Percentiles rank a stretch among this genome's conserved stretches.
Conservation (phyloP, 345 rosid genomes). For the Salix suchowensis region DNA sequence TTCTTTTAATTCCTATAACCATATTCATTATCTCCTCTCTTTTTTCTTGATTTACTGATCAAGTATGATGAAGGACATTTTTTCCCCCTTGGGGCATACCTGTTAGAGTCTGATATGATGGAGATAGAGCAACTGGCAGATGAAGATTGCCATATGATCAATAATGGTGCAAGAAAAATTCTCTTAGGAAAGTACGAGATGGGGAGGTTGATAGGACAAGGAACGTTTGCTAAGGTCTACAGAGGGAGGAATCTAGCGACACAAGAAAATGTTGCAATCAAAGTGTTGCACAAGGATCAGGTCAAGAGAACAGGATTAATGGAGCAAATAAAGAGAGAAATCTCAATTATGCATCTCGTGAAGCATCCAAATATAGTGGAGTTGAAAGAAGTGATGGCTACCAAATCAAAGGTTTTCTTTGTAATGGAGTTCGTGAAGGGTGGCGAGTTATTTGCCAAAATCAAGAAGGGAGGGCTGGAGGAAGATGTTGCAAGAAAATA, state of each 20-base stretch:
- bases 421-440: constrained; percentile 26
- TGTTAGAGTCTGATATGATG: not conserved
- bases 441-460: constrained; percentile 24
- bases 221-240: constrained; percentile 23
- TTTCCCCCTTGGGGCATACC: not conserved
- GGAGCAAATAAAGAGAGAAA: constrained; percentile 22
- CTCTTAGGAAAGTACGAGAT: constrained; percentile 20
- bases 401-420: constrained; percentile 19
- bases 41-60: not conserved
- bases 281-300: constrained; percentile 21
- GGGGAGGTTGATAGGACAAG: constrained; percentile 20
- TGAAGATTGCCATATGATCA: not conserved
- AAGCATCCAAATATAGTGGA: constrained; percentile 24
- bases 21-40: not conserved
- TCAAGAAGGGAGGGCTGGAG: constrained; percentile 15
- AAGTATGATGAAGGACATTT: not conserved
- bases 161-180: not conserved
- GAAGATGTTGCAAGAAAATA: constrained; percentile 22
- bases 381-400: constrained; percentile 27
- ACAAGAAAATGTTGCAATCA: constrained; percentile 20
- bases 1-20: not conserved
- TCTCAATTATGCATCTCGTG: constrained; percentile 24
- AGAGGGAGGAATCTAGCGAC: constrained; percentile 15
- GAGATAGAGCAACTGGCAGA: not conserved
- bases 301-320: constrained; percentile 18